Base-by-base conservation (phyloP, 1,139 yeast genomes). In the Yamadazyma spencermartinsiae region DNA sequence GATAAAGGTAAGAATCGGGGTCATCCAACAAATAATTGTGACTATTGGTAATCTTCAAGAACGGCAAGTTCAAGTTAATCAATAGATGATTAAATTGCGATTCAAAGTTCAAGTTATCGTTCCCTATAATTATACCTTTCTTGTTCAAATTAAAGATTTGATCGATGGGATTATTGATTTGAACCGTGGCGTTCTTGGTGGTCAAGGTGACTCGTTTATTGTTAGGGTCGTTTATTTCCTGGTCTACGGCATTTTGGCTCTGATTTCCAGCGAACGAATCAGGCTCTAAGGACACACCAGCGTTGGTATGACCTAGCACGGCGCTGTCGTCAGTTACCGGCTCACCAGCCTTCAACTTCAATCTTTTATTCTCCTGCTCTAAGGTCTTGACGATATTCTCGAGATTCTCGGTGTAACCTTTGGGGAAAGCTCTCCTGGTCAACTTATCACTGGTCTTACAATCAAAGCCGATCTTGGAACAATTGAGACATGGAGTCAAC, bases 401-500 rank as follows among this genome's bases (percentile, higher is more conserved):
- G 44, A 85, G 61, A 51, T 80, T 80, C 56, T 82, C 87, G 0
- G 94, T 85, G 51, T 85, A 83, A 0, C 89, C 88, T 51, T 80
- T 80, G 2, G 89, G 88, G 45, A 82, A 80, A 1, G 88, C 85
- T 42, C 88, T 67, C 55, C 94, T 68, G 0, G 88, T 80, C 26
- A 84, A 58, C 54, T 82, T 82, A 58, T 84, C 90, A 44, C 85
- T 77, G 4, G 86, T 83, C 35, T 79, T 74, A 57, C 94, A 85
- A 35, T 76, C 80, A 51, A 80, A 80, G 0, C 80, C 82, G 27
- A 80, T 79, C 48, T 76, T 76, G 33, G 66, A 62, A 55, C 92
- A 85, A 51, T 82, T 81, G 29, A 77, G 68, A 55, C 94, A 85
- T 2, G 92, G 90, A 2, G 77, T 70, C 42, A 73, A 65, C 1